phyloP scores from a whole-genome alignment of 2,329 filamentous ascomycete species.

The Paracoccidioides lutzii region DNA sequence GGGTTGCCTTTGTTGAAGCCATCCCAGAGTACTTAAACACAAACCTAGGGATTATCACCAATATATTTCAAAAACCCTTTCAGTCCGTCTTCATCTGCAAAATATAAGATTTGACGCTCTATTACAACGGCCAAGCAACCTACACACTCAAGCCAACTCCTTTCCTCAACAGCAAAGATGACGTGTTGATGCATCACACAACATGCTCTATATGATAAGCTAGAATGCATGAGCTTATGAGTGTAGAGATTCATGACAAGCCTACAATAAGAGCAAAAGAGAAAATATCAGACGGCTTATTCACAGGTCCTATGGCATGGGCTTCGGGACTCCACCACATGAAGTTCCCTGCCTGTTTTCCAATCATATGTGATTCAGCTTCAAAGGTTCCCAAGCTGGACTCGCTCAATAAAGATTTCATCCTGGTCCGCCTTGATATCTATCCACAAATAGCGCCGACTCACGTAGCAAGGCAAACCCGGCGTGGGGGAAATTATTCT shows the following conservation, averaged over 20 bases:
- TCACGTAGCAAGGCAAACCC: conserved; percentile 4
- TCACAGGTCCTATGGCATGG: conserved; percentile 16
- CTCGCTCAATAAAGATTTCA: conserved; percentile 12
- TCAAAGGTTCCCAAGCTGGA: conserved; percentile 19
- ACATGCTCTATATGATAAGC: conserved; percentile 27
- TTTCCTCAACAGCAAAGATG: conserved; percentile 29
- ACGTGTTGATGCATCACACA: conserved; percentile 33
- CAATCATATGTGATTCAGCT: conserved; percentile 12
- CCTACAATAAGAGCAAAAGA: conserved; percentile 25
- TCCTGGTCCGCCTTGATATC: conserved; percentile 20
- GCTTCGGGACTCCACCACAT: conserved; percentile 26
- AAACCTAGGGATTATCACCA: conserved; percentile 28
- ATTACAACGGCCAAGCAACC: conserved; percentile 31
- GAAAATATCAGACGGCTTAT: conserved; percentile 24
- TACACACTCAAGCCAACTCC: conserved; percentile 20
- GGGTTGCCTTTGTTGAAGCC: conserved; percentile 33
- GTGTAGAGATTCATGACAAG: background rate
- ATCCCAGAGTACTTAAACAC: conserved; percentile 25
- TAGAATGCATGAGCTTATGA: background rate
- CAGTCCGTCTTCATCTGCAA: conserved; percentile 32
- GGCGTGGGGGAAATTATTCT: conserved; percentile 5
- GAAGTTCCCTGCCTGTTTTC: conserved; percentile 17
- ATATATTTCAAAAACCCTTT: conserved; percentile 32
- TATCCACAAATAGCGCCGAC: conserved; percentile 20
- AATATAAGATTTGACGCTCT: conserved; percentile 37